These are phyloP conservation scores for Talaromyces sp. DNA, from an alignment of 2,329 filamentous ascomycete species.

Conservation along the genomic window DNA sequence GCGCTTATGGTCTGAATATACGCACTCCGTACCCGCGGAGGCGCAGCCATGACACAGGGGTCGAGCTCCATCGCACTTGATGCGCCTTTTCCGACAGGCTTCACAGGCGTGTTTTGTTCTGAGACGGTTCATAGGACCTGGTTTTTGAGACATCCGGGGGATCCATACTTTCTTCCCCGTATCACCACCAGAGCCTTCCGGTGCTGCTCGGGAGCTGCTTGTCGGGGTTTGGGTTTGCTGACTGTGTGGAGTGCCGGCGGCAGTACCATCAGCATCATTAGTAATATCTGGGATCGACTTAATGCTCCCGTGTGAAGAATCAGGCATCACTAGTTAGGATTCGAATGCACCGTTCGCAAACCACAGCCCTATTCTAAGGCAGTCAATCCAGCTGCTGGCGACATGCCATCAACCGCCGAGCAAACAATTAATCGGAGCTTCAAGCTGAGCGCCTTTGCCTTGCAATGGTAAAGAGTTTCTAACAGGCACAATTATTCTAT, in stretches of 20 bases:
- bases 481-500: not conserved
- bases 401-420: not conserved
- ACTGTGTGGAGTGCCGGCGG: not conserved
- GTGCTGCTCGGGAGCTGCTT: not conserved
- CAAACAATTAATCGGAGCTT: not conserved
- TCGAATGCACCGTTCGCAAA: not conserved
- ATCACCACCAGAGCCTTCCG: not conserved
- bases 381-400: not conserved
- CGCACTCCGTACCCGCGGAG: conserved; percentile 25
- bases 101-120: conserved; percentile 29
- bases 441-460: not conserved
- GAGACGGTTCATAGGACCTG: not conserved
- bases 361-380: not conserved
- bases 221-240: not conserved
- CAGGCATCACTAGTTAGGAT: conserved; percentile 5
- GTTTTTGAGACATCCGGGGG: not conserved
- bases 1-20: conserved; percentile 35
- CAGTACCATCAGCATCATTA: no score
- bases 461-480: not conserved
- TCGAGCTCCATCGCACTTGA: conserved; percentile 35
- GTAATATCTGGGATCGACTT: not conserved
- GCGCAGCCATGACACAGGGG: conserved; percentile 28
- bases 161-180: conserved; percentile 9
- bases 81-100: conserved; percentile 34
- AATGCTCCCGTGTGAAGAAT: not conserved